A percentile compares a stretch with the other conserved stretches of the same genome.
These are phyloP conservation scores for Saccharomyces hybrid DNA, from an alignment of 1,139 yeast genomes.

Conservation along the genomic window DNA sequence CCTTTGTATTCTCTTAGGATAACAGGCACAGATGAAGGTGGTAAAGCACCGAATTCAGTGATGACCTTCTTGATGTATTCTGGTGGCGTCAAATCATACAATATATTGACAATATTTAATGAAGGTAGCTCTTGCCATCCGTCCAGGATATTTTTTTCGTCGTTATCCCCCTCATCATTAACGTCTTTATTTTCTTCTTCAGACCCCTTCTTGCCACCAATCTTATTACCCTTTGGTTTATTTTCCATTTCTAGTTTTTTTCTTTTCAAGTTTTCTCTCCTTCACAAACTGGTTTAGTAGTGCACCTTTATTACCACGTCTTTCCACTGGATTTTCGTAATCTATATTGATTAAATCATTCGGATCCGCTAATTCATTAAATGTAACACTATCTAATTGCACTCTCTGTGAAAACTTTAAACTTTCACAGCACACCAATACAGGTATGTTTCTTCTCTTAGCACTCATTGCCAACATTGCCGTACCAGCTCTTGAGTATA, in stretches of 20 bases:
- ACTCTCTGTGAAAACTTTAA: slow-evolving; percentile 92
- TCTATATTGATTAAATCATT: slow-evolving; percentile 56
- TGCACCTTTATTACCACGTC: slow-evolving; percentile 43
- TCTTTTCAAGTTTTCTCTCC: slow-evolving; percentile 32
- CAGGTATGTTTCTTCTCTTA: slow-evolving; percentile 82
- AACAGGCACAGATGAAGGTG: slow-evolving; percentile 96
- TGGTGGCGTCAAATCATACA: slow-evolving; percentile 94
- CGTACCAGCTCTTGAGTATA: slow-evolving; percentile 91
- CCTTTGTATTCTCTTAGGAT: slow-evolving; percentile 82
- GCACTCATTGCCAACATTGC: slow-evolving; percentile 92
- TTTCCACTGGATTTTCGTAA: slow-evolving; percentile 46
- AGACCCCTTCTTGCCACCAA: slow-evolving; percentile 9
- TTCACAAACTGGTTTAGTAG: slow-evolving; percentile 61
- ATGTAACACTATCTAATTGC: slow-evolving; percentile 88
- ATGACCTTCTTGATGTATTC: slow-evolving; percentile 88
- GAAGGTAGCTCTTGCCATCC: slow-evolving; percentile 59
- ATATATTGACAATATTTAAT: slow-evolving; percentile 70
- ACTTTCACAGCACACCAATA: slow-evolving; percentile 89
- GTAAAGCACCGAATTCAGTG: slow-evolving; percentile 92
- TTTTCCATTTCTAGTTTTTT: slow-evolving; percentile 22
- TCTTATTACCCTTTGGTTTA: slow-evolving; percentile 3
- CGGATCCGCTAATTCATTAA: slow-evolving; percentile 84
- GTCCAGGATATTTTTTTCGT: slow-evolving; percentile 40
- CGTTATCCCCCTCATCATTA: slow-evolving; percentile 7
- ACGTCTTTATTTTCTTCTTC: slow-evolving; percentile 13